Evolutionary conservation across 305 asterid genomes (phyloP), one percentile per base, ranked within the genome.

Genomic region (Caryopteris hybrid): DNA sequence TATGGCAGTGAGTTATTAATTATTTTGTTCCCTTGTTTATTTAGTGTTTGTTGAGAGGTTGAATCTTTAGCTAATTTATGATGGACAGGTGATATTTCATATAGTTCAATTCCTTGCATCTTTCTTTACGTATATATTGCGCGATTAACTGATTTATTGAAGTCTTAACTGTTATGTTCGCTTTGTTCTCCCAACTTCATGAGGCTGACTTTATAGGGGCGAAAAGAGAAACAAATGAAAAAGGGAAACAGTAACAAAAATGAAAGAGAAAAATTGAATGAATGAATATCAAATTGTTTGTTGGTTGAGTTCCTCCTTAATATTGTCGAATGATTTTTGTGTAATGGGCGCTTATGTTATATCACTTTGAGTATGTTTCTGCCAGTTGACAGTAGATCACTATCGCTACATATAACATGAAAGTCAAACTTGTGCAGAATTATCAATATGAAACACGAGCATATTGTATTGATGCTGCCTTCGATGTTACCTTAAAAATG

Each of bases 1-100:
- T 54, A 91, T 91, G 97, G 95, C 92, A 89, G 99, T 93, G 77
- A 69, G 76, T 65, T 51, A 6, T 75, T 60, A 10, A 8, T 51
- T 16, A 21, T 52, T 42, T 50, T 69, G 18, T n/a, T 9, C 27
- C 60, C 11, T 8, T 33, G 45, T 61, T 74, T 45, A 13, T 64
- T 45, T 22, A 6, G 22, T 45, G 25, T 8, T 11, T 38, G 54
- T 74, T 43, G 12, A n/a, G 41, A 14, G 4, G 17, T 68, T 21
- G 39, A 39, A 6, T 17, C 14, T 69, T 69, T 25, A 56, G 72
- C 66, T 69, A 34, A 38, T 36, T 47, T 34, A 22, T 57, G 29
- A 50, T 17, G 14, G 42, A 58, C 16, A 14, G 13, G 41, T 55
- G 39, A 64, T 74, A 8, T 14, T 59, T 14, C 34, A 54, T 33